These are phyloP conservation scores for Anastatica hierochuntica DNA, from an alignment of 345 rosid species.

Conservation along the genomic window DNA sequence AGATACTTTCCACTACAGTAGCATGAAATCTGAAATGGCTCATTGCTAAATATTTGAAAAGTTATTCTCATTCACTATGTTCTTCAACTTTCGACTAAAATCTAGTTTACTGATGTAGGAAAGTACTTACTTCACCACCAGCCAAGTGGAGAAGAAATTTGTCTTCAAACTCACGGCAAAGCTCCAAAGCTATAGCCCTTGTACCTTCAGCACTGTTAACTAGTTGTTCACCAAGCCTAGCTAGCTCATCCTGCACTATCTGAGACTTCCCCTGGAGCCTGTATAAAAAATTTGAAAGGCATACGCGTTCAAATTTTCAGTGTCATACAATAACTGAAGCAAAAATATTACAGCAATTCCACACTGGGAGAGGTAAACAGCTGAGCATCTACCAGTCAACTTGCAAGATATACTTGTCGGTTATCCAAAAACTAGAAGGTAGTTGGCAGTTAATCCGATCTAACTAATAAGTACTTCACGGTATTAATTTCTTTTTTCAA, in stretches of 20 bases:
- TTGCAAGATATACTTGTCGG: neutral
- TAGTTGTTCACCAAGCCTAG: conserved; percentile 85
- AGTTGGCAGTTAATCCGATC: too few relatives aligned
- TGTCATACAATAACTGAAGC: neutral
- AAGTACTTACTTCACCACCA: conserved; percentile 82
- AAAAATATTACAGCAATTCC: neutral
- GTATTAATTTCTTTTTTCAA: too few relatives aligned
- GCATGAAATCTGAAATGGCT: conserved; percentile 3
- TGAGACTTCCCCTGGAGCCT: conserved; percentile 96
- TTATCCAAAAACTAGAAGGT: neutral
- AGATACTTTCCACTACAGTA: too few relatives aligned
- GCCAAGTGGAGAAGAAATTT: conserved; percentile 84
- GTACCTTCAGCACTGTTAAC: conserved; percentile 87
- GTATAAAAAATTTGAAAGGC: conserved; percentile 14
- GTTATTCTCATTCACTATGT: conserved; percentile 11
- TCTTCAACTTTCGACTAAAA: neutral
- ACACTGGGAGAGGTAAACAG: neutral
- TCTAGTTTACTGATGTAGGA: conserved; percentile 2
- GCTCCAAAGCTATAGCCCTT: conserved; percentile 92
- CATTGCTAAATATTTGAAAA: neutral
- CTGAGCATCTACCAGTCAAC: neutral
- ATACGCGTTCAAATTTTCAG: neutral
- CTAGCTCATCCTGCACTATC: conserved; percentile 73
- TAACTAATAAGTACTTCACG: too few relatives aligned
- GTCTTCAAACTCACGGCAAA: conserved; percentile 98